Evolutionary conservation across 1,284 basidiomycete genomes (phyloP).

Genomic region (Salmacisia buchloeana): DNA sequence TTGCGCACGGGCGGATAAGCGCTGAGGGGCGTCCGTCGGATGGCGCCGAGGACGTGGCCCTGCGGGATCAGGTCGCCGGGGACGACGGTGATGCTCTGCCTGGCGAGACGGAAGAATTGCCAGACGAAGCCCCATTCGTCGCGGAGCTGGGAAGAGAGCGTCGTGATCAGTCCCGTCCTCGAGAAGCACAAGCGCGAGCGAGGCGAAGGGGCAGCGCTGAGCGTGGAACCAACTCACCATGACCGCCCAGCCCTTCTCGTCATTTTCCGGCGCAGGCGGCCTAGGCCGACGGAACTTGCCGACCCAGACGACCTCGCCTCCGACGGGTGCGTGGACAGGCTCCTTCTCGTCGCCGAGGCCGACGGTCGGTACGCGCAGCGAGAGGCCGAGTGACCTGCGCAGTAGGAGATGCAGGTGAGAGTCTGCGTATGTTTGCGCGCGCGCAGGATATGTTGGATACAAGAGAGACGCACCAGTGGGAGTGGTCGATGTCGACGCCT

Average conservation of each 20-base stretch:
- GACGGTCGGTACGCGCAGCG: slow-evolving; percentile 8
- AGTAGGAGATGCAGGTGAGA: slow-evolving; percentile 11
- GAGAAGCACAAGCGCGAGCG: neutral
- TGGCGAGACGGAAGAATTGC: slow-evolving; percentile 35
- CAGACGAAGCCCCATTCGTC: slow-evolving; percentile 42
- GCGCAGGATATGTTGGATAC: slow-evolving; percentile 16
- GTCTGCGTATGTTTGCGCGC: neutral
- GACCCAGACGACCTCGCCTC: slow-evolving; percentile 37
- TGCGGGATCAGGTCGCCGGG: slow-evolving; percentile 28
- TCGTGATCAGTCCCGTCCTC: neutral
- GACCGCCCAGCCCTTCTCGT: slow-evolving; percentile 28
- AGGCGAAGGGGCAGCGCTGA: neutral
- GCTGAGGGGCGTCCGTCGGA: slow-evolving; percentile 19
- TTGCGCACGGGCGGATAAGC: slow-evolving; percentile 19
- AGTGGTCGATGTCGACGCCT: slow-evolving; percentile 27
- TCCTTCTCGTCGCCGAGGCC: slow-evolving; percentile 20
- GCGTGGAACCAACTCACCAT: slow-evolving; percentile 13
- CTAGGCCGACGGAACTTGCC: slow-evolving; percentile 18
- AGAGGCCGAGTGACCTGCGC: slow-evolving; percentile 10
- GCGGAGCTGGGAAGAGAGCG: slow-evolving; percentile 18
- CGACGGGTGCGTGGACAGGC: slow-evolving; percentile 33
- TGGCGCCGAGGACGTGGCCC: slow-evolving; percentile 30
- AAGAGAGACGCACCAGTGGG: slow-evolving; percentile 22
- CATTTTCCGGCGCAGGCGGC: slow-evolving; percentile 29
- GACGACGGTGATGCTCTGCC: slow-evolving; percentile 8